Conservation (phyloP, 1,284 basidiomycete genomes). For the Pholiota adiposa region DNA sequence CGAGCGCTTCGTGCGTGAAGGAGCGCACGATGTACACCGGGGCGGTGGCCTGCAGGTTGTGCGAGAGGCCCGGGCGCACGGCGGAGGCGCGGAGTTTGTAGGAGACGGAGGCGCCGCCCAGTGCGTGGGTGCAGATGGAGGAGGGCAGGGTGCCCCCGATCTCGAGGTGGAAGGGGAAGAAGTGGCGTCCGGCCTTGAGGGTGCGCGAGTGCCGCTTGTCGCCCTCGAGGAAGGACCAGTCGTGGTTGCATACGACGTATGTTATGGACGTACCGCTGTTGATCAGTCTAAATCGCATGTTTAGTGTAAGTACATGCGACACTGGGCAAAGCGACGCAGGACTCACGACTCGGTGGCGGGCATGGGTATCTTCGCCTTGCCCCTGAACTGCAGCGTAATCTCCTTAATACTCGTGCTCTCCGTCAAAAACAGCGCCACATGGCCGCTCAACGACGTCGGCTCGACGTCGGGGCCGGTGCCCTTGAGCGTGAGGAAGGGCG, state of each 20-base stretch:
- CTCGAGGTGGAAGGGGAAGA: constrained; percentile 87
- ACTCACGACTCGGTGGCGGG: constrained; percentile 70
- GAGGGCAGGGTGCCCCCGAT: constrained; percentile 86
- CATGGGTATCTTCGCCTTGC: constrained; percentile 78
- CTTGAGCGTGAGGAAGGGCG: constrained; percentile 70
- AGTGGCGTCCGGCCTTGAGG: constrained; percentile 86
- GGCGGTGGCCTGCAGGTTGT: constrained; percentile 68
- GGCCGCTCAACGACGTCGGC: constrained; percentile 75
- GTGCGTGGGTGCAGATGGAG: constrained; percentile 60
- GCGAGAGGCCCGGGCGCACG: constrained; percentile 64
- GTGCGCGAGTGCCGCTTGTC: constrained; percentile 81
- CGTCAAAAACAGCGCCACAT: constrained; percentile 76
- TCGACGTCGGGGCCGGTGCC: constrained; percentile 87
- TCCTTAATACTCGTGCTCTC: constrained; percentile 88
- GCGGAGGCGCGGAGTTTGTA: constrained; percentile 91
- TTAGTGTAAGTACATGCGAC: not conserved
- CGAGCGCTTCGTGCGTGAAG: constrained; percentile 82
- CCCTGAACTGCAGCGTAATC: constrained; percentile 82
- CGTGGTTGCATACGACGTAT: constrained; percentile 78
- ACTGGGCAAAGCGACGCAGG: not conserved
- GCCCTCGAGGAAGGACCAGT: constrained; percentile 89
- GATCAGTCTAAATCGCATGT: constrained; percentile 33
- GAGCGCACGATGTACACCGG: constrained; percentile 76
- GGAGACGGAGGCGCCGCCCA: constrained; percentile 67
- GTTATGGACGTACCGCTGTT: constrained; percentile 53